A percentile compares a stretch with the other conserved stretches of the same genome.
phyloP scores from a whole-genome alignment of 495 filamentous ascomycete species.

The Rhypophila decipiens region DNA sequence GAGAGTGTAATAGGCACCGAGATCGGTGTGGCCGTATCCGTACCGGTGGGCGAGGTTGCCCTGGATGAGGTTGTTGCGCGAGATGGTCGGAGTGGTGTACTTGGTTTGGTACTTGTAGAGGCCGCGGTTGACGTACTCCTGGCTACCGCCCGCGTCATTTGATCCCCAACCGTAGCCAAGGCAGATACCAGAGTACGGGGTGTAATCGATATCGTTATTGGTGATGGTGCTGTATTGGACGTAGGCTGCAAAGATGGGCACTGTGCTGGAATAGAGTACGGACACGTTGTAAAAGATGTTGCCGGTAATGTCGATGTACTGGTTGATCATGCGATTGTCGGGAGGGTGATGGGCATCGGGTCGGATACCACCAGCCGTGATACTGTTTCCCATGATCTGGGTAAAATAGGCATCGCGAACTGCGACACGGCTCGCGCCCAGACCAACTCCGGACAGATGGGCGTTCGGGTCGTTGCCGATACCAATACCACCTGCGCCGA shows the following conservation, averaged over 20 bases:
- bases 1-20: conserved; percentile 6
- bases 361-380: conserved; percentile 6
- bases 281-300: conserved; percentile 9
- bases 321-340: conserved; percentile 2
- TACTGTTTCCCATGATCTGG: conserved; percentile 10
- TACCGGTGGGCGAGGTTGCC: conserved; percentile 7
- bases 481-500: conserved; percentile 4
- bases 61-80: background rate
- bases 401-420: conserved; percentile 1
- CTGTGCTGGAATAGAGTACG: conserved; percentile 1
- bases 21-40: conserved; percentile 6
- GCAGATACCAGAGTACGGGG: conserved; percentile 8
- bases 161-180: conserved; percentile 7
- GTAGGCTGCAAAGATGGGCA: conserved; percentile 6
- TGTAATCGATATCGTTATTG: conserved; percentile 7
- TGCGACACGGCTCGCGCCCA: conserved; percentile 4
- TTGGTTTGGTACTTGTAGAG: conserved; percentile 4
- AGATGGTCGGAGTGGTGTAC: conserved; percentile 6
- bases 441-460: conserved; percentile 3
- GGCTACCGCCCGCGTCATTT: conserved; percentile 5
- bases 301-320: conserved; percentile 4
- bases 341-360: conserved; percentile 5
- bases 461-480: conserved; percentile 9
- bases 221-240: conserved; percentile 4
- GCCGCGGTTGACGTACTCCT: conserved; percentile 8